phyloP scores from a whole-genome alignment of 768 basidiomycete genomes.

The Boletus sp. region DNA sequence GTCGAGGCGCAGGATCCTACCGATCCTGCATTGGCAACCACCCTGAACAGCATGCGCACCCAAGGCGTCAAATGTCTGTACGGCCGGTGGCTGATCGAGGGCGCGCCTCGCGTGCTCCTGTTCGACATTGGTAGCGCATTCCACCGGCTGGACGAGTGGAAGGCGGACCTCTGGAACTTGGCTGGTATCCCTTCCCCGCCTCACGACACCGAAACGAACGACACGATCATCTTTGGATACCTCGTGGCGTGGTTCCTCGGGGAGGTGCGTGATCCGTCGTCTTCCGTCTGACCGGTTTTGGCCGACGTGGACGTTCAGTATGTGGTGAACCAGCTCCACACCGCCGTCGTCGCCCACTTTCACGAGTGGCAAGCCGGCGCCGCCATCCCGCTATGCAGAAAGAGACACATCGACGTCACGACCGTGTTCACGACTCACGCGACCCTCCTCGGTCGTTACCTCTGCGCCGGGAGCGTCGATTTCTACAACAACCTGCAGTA shows the following conservation, averaged over 20 bases:
- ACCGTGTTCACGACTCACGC: conserved; percentile 99
- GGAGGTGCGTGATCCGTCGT: conserved; percentile 59
- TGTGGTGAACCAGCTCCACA: conserved; percentile 72
- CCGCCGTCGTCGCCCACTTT: conserved; percentile 95
- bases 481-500: conserved; percentile 99
- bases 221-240: conserved; percentile 96
- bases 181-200: conserved; percentile 97
- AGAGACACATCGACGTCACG: conserved; percentile 96
- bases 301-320: conserved; percentile 48
- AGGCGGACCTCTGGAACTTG: conserved; percentile 96
- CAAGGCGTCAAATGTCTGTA: conserved; percentile 94
- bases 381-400: conserved; percentile 91
- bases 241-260: conserved; percentile 99
- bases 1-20: conserved; percentile 91
- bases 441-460: conserved; percentile 95
- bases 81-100: conserved; percentile 98
- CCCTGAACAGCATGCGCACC: conserved; percentile 79
- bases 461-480: conserved; percentile 97
- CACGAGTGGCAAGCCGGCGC: conserved; percentile 99
- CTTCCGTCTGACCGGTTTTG: conserved; percentile 10
- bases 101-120: conserved; percentile 89
- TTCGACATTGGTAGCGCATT: conserved; percentile 93
- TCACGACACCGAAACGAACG: conserved; percentile 97
- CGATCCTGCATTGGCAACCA: conserved; percentile 71
- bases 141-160: conserved; percentile 95